Percentiles rank a stretch among this genome's conserved stretches.
phyloP scores from a whole-genome alignment of 352 stramenopile genomes.

The Plasmopara viticola region DNA sequence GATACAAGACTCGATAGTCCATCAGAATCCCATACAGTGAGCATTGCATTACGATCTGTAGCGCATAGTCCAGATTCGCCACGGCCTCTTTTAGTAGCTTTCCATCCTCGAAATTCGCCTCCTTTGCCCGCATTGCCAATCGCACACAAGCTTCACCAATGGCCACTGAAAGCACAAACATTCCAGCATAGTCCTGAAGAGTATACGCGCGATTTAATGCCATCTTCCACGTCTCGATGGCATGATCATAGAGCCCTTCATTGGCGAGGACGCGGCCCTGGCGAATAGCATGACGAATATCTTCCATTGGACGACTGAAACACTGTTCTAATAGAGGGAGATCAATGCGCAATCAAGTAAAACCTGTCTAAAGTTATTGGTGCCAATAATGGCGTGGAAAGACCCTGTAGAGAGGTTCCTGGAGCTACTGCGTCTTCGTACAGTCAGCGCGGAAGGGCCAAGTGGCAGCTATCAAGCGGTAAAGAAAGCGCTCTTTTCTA shows the following conservation, averaged over 20 bases:
- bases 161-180: slow-evolving; percentile 70
- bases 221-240: slow-evolving; percentile 45
- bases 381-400: slow-evolving; percentile 13
- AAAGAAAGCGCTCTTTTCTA: not conserved
- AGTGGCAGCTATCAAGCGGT: slow-evolving; percentile 64
- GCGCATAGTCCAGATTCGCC: slow-evolving; percentile 43
- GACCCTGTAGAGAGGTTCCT: slow-evolving; percentile 58
- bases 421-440: slow-evolving; percentile 74
- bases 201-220: slow-evolving; percentile 41
- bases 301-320: slow-evolving; percentile 22
- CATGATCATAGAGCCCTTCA: slow-evolving; percentile 26
- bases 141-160: slow-evolving; percentile 45
- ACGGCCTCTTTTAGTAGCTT: slow-evolving; percentile 23
- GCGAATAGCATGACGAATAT: slow-evolving; percentile 27
- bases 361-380: slow-evolving; percentile 8
- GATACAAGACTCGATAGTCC: slow-evolving; percentile 21
- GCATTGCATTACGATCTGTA: slow-evolving; percentile 40
- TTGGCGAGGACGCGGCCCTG: slow-evolving; percentile 32
- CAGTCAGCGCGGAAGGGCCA: slow-evolving; percentile 66
- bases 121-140: slow-evolving; percentile 14
- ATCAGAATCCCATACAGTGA: slow-evolving; percentile 19
- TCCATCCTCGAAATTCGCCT: not conserved
- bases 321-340: slow-evolving; percentile 18
- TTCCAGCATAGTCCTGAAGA: slow-evolving; percentile 37
- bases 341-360: not conserved